A percentile compares a stretch with the other conserved stretches of the same genome.
Evolutionary conservation across 2,329 filamentous ascomycete species (phyloP).

Genomic region (Xylariaceae sp.): DNA sequence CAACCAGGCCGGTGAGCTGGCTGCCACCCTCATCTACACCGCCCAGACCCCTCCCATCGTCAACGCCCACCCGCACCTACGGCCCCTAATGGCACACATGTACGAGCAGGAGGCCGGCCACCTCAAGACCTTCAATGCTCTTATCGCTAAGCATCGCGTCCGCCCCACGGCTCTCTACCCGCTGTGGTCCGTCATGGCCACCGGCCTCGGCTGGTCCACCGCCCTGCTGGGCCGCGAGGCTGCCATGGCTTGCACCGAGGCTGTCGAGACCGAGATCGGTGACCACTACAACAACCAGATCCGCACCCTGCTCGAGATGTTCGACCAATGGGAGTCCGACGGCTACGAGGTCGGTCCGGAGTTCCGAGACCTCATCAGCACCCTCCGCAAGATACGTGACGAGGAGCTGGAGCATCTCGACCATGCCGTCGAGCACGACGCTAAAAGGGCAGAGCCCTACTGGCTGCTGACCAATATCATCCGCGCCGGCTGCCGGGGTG

Average conservation of each 20-base stretch:
- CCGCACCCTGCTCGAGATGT: constrained; percentile 74
- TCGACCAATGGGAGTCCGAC: constrained; percentile 66
- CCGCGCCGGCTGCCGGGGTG: constrained; percentile 81
- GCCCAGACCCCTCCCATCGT: constrained; percentile 82
- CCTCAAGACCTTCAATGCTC: constrained; percentile 76
- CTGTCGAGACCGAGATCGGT: constrained; percentile 97
- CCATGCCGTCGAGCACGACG: constrained; percentile 89
- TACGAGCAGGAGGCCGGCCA: constrained; percentile 93
- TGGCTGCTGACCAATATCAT: constrained; percentile 85
- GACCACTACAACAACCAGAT: constrained; percentile 95
- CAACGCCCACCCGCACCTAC: constrained; percentile 77
- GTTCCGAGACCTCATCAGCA: constrained; percentile 65
- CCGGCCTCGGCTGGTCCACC: constrained; percentile 82
- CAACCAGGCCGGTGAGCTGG: constrained; percentile 97
- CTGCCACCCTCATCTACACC: constrained; percentile 89
- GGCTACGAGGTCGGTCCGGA: constrained; percentile 81
- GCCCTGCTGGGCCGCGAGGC: constrained; percentile 86
- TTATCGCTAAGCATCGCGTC: constrained; percentile 82
- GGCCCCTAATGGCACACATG: constrained; percentile 94
- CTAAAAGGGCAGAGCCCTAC: constrained; percentile 84
- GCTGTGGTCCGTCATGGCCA: constrained; percentile 77
- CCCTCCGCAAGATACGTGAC: constrained; percentile 80
- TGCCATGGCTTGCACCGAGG: constrained; percentile 98
- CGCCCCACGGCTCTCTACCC: constrained; percentile 92
- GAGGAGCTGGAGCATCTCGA: constrained; percentile 97